Base-by-base conservation (phyloP, 78 protist genomes). In the Dictyostelium intermedium region DNA sequence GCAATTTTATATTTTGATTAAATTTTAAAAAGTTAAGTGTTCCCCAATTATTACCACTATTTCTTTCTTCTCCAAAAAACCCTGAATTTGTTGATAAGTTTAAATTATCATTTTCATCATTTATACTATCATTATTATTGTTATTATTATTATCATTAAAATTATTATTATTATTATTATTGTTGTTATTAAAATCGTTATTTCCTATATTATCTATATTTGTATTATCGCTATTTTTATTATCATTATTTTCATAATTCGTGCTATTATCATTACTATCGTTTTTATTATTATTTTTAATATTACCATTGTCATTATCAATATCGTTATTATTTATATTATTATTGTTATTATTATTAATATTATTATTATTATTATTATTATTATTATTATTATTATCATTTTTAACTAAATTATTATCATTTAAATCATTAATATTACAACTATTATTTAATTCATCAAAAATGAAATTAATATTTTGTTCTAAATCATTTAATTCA, bases 1-100 rank as follows among this genome's bases (percentile, higher is more conserved):
- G 97, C 8, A 66, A 76, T 27, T 91, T 91, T n/a, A 84, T 81
- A 35, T 45, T 69, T 35, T 83, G 60, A 43, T 56, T 41, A n/a
- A 66, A 39, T 43, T 50, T 66, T 61, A 95, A 60, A 32, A 25
- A 20, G 10, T 45, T 34, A 37, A 85, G n/a, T 43, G 85, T 60
- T 30, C 87, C 92, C 96, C 93, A 94, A 69, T 53, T 63, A 16
- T 32, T 32, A 34, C 23, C 23, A 34, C 10, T 66, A 66, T 35
- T n/a, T 70, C 74, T 16, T 45, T 45, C 32, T 20, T 66, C 37
- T 1, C 83, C 37, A 20, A 69, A 27, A 35, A 73, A 34, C 35
- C 16, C 39, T 61, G 23, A 61, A 61, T 47, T 43, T 20, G 39
- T 61, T 41, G 18, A 25, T 27, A 1, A 18, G 39, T 41, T 43